Percentiles rank a stretch among this genome's conserved stretches.
Conservation (phyloP, 164 flowering plant genomes). For the Vitis labrusca region DNA sequence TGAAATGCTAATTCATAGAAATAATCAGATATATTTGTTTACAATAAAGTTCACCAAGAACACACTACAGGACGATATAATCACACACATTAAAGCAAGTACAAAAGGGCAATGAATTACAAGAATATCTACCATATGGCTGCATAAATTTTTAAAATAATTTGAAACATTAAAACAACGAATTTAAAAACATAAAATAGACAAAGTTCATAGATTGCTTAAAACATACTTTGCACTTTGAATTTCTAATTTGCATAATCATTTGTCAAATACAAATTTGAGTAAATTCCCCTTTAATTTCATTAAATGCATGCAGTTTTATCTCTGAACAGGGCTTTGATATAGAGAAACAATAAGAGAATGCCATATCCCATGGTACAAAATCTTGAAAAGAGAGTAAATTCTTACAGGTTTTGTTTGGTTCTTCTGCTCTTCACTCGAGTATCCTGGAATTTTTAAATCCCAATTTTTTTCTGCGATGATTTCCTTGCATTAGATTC, state of each 20-base stretch:
- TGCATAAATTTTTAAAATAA: too few species aligned
- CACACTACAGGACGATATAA: too few species aligned
- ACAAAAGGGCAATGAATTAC: too few species aligned
- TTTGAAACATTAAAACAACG: too few species aligned
- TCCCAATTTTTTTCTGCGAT: constrained; percentile 88
- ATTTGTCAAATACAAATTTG: not conserved
- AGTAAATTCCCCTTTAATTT: not conserved
- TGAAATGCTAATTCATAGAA: not conserved
- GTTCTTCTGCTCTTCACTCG: constrained; percentile 69
- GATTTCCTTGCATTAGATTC: constrained; percentile 3
- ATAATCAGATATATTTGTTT: not conserved
- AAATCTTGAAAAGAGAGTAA: not conserved
- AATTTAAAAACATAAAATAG: not conserved
- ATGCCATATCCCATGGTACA: not conserved
- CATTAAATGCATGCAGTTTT: not conserved
- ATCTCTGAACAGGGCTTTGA: not conserved
- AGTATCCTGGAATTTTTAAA: constrained; percentile 78
- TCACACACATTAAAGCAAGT: too few species aligned
- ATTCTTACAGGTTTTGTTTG: constrained; percentile 54
- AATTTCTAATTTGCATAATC: constrained; percentile 1
- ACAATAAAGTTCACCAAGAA: too few species aligned
- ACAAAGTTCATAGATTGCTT: not conserved
- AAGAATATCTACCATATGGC: too few species aligned
- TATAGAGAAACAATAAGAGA: not conserved
- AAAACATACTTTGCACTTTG: not conserved